Base-by-base conservation (phyloP, 371 early-diverging fungal species). In the Chytridium lagenaria region DNA sequence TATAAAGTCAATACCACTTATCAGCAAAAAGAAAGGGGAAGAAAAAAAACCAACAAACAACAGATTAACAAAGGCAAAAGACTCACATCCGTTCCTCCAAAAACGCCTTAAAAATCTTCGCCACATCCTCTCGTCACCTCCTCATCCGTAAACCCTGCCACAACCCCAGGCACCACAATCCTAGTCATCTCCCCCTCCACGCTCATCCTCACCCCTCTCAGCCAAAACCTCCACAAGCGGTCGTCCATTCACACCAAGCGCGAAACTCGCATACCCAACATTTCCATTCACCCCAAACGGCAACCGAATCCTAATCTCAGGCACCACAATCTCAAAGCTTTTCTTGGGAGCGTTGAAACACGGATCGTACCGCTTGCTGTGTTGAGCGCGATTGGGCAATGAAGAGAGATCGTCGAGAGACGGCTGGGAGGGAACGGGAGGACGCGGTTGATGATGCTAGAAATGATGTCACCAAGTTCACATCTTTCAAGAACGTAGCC, bases 91-190 rank as follows among this genome's bases (percentile, higher is more conserved):
- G 39, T 16, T 69, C 74, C 39, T 70, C 71, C n/a, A 77, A 50
- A 22, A 71, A 70, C 3, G 52, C 50, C 31, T 70, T 59, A 19
- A 68, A 69, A 28, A 77, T 31, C 2, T 59, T 38, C 1, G 71
- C 71, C 22, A 77, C 63, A 61, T 33, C 68, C 12, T 26, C 66
- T 65, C 10, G 69, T 65, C 22, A 44, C 63, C 31, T 70, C 74
- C 7, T 57, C 68, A 68, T 77, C 78, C 59, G 36, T 66, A 49
- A 77, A 77, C 50, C 15, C 39, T 33, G 74, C 19, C 63, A 12
- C 37, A 12, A 23, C 30, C 2, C 12, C 37, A 3, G 2, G 2
- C 33, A 63, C 19, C 30, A 30, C 36, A 15, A 63, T 31, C 63
- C 36, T 63, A 12, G 30, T 63, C 63, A 36, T 36, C 63, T 30